phyloP scores from a whole-genome alignment of 2,329 filamentous ascomycete genomes.

The Chaetomium olivaceum region DNA sequence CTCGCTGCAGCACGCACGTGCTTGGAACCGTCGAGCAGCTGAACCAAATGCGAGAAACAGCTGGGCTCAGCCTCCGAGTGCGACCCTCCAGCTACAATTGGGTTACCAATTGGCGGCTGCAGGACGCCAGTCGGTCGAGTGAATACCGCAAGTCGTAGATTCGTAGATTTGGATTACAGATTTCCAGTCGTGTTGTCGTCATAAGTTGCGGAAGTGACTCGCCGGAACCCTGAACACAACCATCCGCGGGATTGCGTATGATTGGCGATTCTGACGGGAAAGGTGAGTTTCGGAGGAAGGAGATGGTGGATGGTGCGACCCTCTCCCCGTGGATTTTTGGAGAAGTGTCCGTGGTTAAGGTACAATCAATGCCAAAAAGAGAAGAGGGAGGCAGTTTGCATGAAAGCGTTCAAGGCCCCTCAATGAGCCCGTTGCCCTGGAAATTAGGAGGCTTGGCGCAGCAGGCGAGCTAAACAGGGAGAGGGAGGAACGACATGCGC shows the following conservation, averaged over 20 bases:
- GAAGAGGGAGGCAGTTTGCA: slow-evolving; percentile 3
- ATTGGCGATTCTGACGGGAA: neutral
- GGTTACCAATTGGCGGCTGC: slow-evolving; percentile 10
- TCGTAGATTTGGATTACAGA: neutral
- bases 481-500: slow-evolving; percentile 9
- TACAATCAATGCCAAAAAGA: neutral
- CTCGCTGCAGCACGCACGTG: slow-evolving; percentile 10
- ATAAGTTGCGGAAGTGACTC: neutral
- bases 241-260: neutral
- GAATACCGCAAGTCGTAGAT: neutral
- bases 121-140: neutral
- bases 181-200: slow-evolving; percentile 8
- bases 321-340: neutral
- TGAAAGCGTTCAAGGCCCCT: slow-evolving; percentile 4
- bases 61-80: slow-evolving; percentile 11
- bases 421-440: slow-evolving; percentile 26
- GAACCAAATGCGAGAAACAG: slow-evolving; percentile 14
- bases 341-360: neutral
- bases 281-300: neutral
- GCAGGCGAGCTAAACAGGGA: slow-evolving; percentile 23
- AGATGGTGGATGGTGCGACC: neutral
- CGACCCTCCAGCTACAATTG: slow-evolving; percentile 25
- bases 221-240: neutral
- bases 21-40: slow-evolving; percentile 14
- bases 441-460: slow-evolving; percentile 31